Base-by-base conservation (phyloP, 208 protist genomes). In the Wallacemonas sp. region DNA sequence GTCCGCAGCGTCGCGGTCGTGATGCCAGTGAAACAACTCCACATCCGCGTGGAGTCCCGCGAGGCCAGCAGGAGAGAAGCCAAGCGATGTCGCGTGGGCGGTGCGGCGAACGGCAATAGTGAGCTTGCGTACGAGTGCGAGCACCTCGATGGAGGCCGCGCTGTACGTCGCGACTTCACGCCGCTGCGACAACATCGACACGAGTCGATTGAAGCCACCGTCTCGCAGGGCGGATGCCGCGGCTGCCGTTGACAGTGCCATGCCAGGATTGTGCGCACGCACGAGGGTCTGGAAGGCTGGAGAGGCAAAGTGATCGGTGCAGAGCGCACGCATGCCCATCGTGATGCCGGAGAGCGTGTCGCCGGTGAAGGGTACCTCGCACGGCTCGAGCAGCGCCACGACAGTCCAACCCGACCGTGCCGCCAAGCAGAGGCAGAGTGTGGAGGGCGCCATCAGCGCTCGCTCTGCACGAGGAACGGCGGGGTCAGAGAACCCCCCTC, bases 331-430 rank as follows among this genome's bases (percentile, higher is more conserved):
- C 46, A 88, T 56, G 51, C 82, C 80, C 54, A 61, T 63, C 42
- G 79, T 49, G 28, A 92, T 82, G 19, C 67, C 51, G 2, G 71
- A 53, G 38, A 92, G 73, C n/a, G 86, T 71, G 14, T 81, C 17
- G 14, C 86, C 86, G 24, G 75, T 63, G 62, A 82, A 92, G 19
- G 68, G 77, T 45, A 65, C 71, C 9, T 70, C 60, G 54, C 70
- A 75, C 8, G 70, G 63, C 46, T 78, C 72, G 24, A 88, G 69
- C 17, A 68, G 60, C 33, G 88, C 39, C 42, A 72, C 66, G 21
- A 92, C 65, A 14, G 74, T 79, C 86, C 86, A 92, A 1, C 82
- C 86, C 2, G 49, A 46, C 8, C 14, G 24, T 4, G 24, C 51
- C 9, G 70, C 68, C 58, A 85, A 65, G 46, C 74, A 70, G 34